phyloP scores from a whole-genome alignment of 2,329 filamentous ascomycete species.

The Pezicula radicicola region DNA sequence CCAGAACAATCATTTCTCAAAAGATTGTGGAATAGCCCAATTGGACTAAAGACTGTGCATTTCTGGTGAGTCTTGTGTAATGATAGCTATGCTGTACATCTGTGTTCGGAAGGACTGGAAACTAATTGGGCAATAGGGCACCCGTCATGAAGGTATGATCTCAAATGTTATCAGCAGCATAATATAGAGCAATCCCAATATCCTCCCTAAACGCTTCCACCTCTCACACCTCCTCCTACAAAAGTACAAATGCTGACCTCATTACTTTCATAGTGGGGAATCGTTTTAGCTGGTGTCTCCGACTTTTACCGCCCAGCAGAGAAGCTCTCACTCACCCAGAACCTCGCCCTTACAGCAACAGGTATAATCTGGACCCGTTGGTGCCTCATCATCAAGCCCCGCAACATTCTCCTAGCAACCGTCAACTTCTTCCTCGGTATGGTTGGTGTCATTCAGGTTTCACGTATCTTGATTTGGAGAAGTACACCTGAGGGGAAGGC shows the following conservation, averaged over 20 bases:
- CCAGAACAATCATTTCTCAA: constrained; percentile 59
- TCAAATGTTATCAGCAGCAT: constrained; percentile 4
- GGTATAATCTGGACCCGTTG: constrained; percentile 97
- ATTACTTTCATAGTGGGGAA: constrained; percentile 66
- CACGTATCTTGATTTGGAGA: constrained; percentile 70
- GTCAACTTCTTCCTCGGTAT: constrained; percentile 98
- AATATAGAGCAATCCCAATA: not conserved
- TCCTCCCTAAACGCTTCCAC: not conserved
- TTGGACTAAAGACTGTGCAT: constrained; percentile 90
- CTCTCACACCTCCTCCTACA: not conserved
- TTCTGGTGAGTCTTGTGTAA: constrained; percentile 69
- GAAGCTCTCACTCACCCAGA: constrained; percentile 91
- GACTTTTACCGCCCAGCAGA: constrained; percentile 90
- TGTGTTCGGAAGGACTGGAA: not conserved
- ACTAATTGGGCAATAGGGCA: constrained; percentile 55
- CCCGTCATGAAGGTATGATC: constrained; percentile 79
- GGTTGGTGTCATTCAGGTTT: constrained; percentile 80
- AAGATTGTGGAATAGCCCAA: constrained; percentile 78
- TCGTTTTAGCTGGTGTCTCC: constrained; percentile 88
- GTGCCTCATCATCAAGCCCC: constrained; percentile 95
- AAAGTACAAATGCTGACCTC: not conserved
- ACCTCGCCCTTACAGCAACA: constrained; percentile 83
- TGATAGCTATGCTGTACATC: not conserved
- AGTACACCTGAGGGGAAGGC: constrained; percentile 52
- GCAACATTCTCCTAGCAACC: constrained; percentile 90